A percentile compares a stretch with the other conserved stretches of the same genome.
phyloP scores from a whole-genome alignment of 352 stramenopile species.

The Pythium biforme region DNA sequence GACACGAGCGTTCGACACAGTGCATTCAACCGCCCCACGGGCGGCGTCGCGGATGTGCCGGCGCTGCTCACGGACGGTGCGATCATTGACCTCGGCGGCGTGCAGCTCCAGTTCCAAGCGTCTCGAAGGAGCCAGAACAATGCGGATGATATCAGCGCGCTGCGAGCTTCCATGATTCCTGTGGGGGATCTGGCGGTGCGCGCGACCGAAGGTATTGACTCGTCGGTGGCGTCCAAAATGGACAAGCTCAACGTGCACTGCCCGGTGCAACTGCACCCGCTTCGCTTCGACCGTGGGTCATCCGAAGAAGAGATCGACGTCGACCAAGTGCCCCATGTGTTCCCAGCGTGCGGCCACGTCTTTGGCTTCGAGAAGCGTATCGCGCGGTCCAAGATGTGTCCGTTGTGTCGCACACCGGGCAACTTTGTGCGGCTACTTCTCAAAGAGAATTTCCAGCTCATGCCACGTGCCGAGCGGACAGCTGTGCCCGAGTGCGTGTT shows the following conservation, averaged over 20 bases:
- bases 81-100: constrained; percentile 74
- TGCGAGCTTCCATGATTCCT: constrained; percentile 18
- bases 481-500: constrained; percentile 74
- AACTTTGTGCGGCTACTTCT: constrained; percentile 68
- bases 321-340: constrained; percentile 70
- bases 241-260: constrained; percentile 74
- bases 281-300: constrained; percentile 48
- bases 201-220: constrained; percentile 24
- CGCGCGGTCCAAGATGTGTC: constrained; percentile 53
- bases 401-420: constrained; percentile 60
- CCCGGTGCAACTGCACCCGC: constrained; percentile 67
- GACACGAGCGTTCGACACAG: constrained; percentile 41
- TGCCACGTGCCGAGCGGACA: constrained; percentile 54
- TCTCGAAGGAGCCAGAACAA: constrained; percentile 22
- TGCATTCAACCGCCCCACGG: constrained; percentile 64
- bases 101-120: constrained; percentile 77
- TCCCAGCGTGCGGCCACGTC: constrained; percentile 75
- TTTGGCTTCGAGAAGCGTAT: constrained; percentile 78
- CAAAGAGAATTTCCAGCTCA: constrained; percentile 74
- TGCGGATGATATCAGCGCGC: constrained; percentile 6
- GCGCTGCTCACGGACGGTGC: constrained; percentile 64
- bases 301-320: constrained; percentile 46
- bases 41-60: constrained; percentile 31
- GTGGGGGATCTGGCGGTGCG: neutral
- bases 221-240: constrained; percentile 61